A percentile compares a stretch with the other conserved stretches of the same genome.
phyloP scores from a whole-genome alignment of 352 stramenopile genomes.

The Hyaloperonospora arabidopsidis region DNA sequence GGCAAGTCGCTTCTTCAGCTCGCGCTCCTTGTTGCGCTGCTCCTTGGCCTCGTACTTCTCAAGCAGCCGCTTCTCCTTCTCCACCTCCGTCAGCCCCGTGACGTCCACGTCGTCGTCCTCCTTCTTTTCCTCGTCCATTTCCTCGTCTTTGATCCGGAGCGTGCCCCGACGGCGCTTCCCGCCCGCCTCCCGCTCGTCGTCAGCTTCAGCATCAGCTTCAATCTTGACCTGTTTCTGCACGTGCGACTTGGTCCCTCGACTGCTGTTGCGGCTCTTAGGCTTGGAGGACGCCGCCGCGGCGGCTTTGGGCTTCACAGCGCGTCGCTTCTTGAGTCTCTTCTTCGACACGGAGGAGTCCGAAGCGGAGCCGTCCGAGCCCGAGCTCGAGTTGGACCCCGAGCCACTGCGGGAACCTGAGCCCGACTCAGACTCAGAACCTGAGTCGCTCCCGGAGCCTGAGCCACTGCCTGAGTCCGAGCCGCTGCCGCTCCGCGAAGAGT shows the following conservation, averaged over 20 bases:
- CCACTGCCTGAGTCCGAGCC: slow-evolving; percentile 32
- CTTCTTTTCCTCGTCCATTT: slow-evolving; percentile 27
- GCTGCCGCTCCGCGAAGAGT: slow-evolving; percentile 32
- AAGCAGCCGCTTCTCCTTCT: slow-evolving; percentile 82
- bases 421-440: slow-evolving; percentile 30
- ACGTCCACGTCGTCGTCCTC: slow-evolving; percentile 55
- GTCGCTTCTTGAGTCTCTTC: slow-evolving; percentile 48
- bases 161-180: slow-evolving; percentile 26
- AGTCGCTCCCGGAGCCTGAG: slow-evolving; percentile 29
- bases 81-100: slow-evolving; percentile 69
- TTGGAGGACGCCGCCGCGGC: slow-evolving; percentile 1
- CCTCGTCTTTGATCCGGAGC: slow-evolving; percentile 31
- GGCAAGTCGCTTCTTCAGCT: slow-evolving; percentile 73
- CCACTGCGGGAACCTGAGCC: slow-evolving; percentile 24
- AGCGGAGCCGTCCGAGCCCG: slow-evolving; percentile 23
- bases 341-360: slow-evolving; percentile 22
- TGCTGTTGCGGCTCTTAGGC: slow-evolving; percentile 6
- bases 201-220: slow-evolving; percentile 46
- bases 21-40: slow-evolving; percentile 74
- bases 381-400: slow-evolving; percentile 30
- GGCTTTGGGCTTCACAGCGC: slow-evolving; percentile 18
- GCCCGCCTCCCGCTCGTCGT: slow-evolving; percentile 41
- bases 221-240: slow-evolving; percentile 33
- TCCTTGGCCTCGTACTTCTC: slow-evolving; percentile 83
- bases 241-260: slow-evolving; percentile 29